Base-by-base conservation (phyloP, 129 eudicot genomes). In the Cynara cardunculus region DNA sequence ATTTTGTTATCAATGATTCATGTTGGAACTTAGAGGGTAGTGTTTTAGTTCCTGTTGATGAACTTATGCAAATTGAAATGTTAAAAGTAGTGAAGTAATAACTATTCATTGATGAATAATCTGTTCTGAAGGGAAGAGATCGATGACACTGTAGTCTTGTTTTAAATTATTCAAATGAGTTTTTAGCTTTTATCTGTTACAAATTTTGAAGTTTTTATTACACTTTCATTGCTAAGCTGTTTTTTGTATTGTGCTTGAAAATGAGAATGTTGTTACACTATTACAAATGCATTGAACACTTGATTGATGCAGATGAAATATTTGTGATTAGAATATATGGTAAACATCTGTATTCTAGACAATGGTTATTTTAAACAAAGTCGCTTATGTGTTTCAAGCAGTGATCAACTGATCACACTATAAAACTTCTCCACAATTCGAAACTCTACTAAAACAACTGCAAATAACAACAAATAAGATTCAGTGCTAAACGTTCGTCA, bases 31-130 rank as follows among this genome's bases (percentile, higher is more conserved):
- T 5, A n/a, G 22, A n/a, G 65, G 65, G 24, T 56, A n/a, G 10
- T 56, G 25, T 56, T 56, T n/a, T 56, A 4, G 49, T 16, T 26
- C 68, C 75, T 53, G 28, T 12, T 69, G 82, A 44, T 71, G 82
- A 69, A 67, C 13, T 16, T 46, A 56, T 3, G 46, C 22, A 24
- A 77, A 64, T 32, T 32, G 35, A 24, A 59, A 64, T 28, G 35
- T 64, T 64, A 34, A 24, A 77, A 77, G 72, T 64, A 77, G 62
- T 77, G 61, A 77, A 62, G 32, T 34, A 73, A 34, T 77, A 34
- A 62, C 25, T 64, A 32, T 64, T 32, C 8, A 64, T 64, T 77
- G 72, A 77, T 64, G 73, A 77, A 5, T 32, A 35, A 3, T 34
- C 7, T 34, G 61, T 34, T 64, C n/a, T 62, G 72, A 76, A 37